Conservation (phyloP, 768 basidiomycete species). For the Peribolospora kevripleyi region DNA sequence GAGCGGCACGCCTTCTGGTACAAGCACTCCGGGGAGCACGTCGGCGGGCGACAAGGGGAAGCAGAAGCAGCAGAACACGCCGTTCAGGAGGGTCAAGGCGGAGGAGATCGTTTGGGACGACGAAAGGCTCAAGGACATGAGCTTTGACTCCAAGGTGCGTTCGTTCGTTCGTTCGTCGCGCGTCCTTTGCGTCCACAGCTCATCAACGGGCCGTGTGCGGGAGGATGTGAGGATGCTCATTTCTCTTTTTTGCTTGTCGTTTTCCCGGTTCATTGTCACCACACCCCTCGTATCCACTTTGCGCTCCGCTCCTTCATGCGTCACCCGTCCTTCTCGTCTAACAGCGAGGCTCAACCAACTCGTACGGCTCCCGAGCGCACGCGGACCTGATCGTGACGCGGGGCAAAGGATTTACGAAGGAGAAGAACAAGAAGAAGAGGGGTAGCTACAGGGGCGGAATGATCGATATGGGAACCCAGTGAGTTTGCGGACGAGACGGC, state of each 20-base stretch:
- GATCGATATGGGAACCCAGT: no score
- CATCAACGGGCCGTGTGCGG: slow-evolving; percentile 1
- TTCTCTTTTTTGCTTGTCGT: no score
- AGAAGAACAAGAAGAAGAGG: slow-evolving; percentile 98
- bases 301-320: background rate
- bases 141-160: slow-evolving; percentile 53
- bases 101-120: slow-evolving; percentile 32
- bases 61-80: slow-evolving; percentile 26
- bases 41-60: background rate
- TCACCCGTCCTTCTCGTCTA: background rate
- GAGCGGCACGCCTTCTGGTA: background rate
- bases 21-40: background rate
- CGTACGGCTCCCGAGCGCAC: slow-evolving; percentile 70
- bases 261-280: background rate
- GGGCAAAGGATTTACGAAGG: slow-evolving; percentile 86
- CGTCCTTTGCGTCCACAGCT: background rate
- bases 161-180: background rate
- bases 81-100: slow-evolving; percentile 57
- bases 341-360: slow-evolving; percentile 40
- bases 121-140: slow-evolving; percentile 38
- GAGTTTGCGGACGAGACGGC: no score
- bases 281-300: background rate
- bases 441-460: slow-evolving; percentile 21
- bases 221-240: no score
- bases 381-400: slow-evolving; percentile 76